Base-by-base conservation (phyloP, 163 green algal genomes). In the Volvox carteri region DNA sequence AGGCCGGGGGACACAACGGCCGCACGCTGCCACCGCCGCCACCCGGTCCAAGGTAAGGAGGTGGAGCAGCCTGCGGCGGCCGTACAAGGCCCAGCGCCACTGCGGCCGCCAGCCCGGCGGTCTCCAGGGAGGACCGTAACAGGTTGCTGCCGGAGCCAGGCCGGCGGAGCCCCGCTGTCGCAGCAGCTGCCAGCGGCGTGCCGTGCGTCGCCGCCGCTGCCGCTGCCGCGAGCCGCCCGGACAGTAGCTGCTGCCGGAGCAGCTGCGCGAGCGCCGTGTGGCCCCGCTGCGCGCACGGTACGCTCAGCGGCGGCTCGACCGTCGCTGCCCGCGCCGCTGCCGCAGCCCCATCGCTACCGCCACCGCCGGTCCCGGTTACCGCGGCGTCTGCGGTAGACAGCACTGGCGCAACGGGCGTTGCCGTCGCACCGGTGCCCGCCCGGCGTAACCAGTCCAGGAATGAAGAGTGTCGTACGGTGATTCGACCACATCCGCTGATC, bases 371-470 rank as follows among this genome's bases (percentile, higher is more conserved):
- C 11, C 4, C 39, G 3, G 41, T 2, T 0, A 41, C 2, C 33
- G 33, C 70, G 70, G 21, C 70, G 19, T 28, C 39, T 42, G 73
- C 18, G 73, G 73, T 8, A 3, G 42, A 25, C 42, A 33, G 39
- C 46, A 44, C 73, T 28, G 73, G 25, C 14, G 54, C 78, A 2
- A 54, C 76, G 76, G 18, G 9, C 44, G 50, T 23, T 21, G 39
- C 39, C 35, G 78, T 14, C 12, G 3, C 7, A 33, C 11, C 76
- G 50, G 16, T 52, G 35, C 50, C 25, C 30, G 21, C 58, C 4
- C 78, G 78, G 2, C 78, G 68, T 1, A 88, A 67, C 83, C 83
- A 88, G 25, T 88, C 35, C 30, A 60, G 50, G 50, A 88, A 81
- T 23, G 68, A 83, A 1, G 83, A 48, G 41, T 88, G 83, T 21